phyloP scores from a whole-genome alignment of 352 stramenopile species.

The Phytopythium mirpurense region DNA sequence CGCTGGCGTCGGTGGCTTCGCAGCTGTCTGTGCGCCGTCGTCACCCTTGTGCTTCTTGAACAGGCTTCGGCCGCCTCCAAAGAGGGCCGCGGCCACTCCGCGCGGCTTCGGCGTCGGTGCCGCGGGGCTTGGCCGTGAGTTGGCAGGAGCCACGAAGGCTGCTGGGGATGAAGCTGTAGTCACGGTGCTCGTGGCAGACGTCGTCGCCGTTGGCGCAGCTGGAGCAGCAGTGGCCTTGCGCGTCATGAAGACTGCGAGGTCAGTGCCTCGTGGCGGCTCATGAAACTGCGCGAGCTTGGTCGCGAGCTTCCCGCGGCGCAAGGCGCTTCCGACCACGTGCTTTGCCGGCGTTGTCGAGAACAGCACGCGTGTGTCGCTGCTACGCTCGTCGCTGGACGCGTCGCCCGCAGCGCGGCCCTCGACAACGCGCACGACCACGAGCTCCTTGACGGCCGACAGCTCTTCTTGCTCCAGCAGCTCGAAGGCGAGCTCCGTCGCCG shows the following conservation, averaged over 20 bases:
- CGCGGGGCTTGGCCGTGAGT: too few relatives aligned
- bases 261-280: slow-evolving; percentile 5
- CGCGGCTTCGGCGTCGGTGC: background rate
- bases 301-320: slow-evolving; percentile 21
- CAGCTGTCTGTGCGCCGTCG: background rate
- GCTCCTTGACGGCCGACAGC: slow-evolving; percentile 36
- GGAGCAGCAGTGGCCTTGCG: slow-evolving; percentile 7
- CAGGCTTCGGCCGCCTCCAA: slow-evolving; percentile 15
- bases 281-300: slow-evolving; percentile 33
- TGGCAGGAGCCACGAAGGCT: background rate
- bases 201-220: background rate
- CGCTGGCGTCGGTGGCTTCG: slow-evolving; percentile 6
- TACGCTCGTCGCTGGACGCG: background rate
- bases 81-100: slow-evolving; percentile 10
- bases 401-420: background rate
- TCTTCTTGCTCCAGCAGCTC: slow-evolving; percentile 27
- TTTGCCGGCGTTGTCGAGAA: slow-evolving; percentile 17
- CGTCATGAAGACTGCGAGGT: slow-evolving; percentile 24
- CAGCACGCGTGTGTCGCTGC: background rate
- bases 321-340: slow-evolving; percentile 4
- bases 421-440: slow-evolving; percentile 24
- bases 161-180: background rate
- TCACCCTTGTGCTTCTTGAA: slow-evolving; percentile 22
- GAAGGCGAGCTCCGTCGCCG: slow-evolving; percentile 35
- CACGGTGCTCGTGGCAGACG: too few relatives aligned